These are phyloP conservation scores for Vigna radiata DNA, from an alignment of 306 rosid species.

Conservation along the genomic window DNA sequence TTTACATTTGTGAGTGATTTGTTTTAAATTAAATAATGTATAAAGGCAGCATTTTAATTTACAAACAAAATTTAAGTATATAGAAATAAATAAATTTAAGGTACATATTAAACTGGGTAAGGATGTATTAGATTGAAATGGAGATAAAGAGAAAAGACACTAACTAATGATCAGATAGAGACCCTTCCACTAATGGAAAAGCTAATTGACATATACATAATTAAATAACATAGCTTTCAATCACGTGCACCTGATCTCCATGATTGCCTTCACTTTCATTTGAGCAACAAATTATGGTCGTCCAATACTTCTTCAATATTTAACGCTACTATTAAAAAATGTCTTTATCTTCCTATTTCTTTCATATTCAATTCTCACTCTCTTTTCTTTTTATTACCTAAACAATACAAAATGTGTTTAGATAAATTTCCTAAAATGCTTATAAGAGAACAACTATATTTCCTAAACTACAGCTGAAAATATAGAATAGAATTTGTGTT, in stretches of 20 bases:
- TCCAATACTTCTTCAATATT: not conserved
- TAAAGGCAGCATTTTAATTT: too few relatives aligned
- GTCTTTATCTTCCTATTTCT: slow-evolving; percentile 18
- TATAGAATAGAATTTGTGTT: too few relatives aligned
- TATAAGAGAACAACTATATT: too few relatives aligned
- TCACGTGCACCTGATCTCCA: slow-evolving; percentile 44
- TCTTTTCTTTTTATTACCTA: not conserved
- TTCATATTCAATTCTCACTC: not conserved
- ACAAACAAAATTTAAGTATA: too few relatives aligned
- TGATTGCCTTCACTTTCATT: slow-evolving; percentile 42
- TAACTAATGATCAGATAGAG: slow-evolving; percentile 54
- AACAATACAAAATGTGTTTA: too few relatives aligned
- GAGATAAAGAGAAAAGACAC: not conserved
- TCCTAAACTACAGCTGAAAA: too few relatives aligned
- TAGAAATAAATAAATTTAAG: too few relatives aligned
- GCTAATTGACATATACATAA: slow-evolving; percentile 36
- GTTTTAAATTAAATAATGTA: too few relatives aligned
- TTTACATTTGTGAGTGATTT: too few relatives aligned
- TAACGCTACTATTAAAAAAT: not conserved
- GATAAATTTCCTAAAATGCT: too few relatives aligned
- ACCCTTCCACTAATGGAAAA: slow-evolving; percentile 49
- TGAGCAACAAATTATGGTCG: slow-evolving; percentile 22
- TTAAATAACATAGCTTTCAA: slow-evolving; percentile 39
- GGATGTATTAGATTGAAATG: too few relatives aligned
- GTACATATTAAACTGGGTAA: too few relatives aligned